phyloP scores from a whole-genome alignment of 176 grass and related monocot species.

The Pontederia paniculata region DNA sequence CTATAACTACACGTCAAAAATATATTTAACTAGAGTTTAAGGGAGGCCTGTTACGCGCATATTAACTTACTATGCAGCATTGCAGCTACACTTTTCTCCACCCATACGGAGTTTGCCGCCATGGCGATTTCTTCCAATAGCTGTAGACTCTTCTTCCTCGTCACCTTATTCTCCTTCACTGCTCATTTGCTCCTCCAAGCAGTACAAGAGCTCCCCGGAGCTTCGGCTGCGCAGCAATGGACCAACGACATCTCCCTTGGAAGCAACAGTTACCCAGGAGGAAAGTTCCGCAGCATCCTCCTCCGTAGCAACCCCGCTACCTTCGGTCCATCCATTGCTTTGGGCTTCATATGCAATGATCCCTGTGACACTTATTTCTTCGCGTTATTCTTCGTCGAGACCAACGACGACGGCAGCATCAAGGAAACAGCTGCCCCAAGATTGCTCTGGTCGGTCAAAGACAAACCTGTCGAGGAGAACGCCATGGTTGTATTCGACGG shows the following conservation, averaged over 20 bases:
- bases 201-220: too few relatives aligned
- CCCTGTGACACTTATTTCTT: conserved; percentile 13
- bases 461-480: conserved; percentile 15
- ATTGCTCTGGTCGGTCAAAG: conserved; percentile 25
- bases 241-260: conserved; percentile 4
- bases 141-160: too few relatives aligned
- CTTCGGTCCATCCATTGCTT: conserved; percentile 9
- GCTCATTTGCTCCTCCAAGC: too few relatives aligned
- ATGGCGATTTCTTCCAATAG: too few relatives aligned
- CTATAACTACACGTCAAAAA: too few relatives aligned
- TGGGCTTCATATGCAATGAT: conserved; percentile 16
- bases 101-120: too few relatives aligned
- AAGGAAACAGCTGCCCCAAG: background rate
- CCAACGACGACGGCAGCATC: conserved; percentile 12
- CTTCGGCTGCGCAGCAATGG: background rate
- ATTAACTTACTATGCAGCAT: too few relatives aligned
- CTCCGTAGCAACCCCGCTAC: background rate
- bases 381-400: conserved; percentile 16
- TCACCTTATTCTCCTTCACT: too few relatives aligned
- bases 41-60: too few relatives aligned
- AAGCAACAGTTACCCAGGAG: background rate
- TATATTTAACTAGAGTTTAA: too few relatives aligned
- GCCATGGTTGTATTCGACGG: conserved; percentile 25
- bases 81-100: too few relatives aligned
- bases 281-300: conserved; percentile 4